Evolutionary conservation across 2,329 filamentous ascomycete species (phyloP), one percentile per base, ranked within the genome.

Genomic region (Fusarium sp.): DNA sequence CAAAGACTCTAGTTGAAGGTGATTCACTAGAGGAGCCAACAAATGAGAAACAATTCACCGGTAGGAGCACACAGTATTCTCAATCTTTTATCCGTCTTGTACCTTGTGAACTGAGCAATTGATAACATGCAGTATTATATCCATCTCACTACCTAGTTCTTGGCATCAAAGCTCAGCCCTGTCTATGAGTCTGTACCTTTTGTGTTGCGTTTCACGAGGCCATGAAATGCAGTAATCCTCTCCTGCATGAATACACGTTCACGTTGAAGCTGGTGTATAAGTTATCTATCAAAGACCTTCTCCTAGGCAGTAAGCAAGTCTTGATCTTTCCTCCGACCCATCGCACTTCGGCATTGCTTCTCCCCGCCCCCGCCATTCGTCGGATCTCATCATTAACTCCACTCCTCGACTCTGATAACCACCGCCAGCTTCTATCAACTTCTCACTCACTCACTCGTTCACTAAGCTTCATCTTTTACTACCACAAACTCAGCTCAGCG

Each of bases 341-440:
- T 72, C 53, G 56, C 70, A 58, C 61, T 55, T 66, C 56, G 70
- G 42, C 70, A 44, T 72, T 50, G 51, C 55, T 70, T 48, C 45
- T 57, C 70, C 61, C 70, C 70, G 65, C 58, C 50, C 54, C 70
- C 70, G 70, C 70, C 70, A 62, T 58, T 54, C 36, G 35, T 42
- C 36, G 36, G n/a, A 70, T 66, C 70, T 67, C 70, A 70, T 65
- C 45, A 65, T 67, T 44, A 55, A 58, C 67, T 67, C 67, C 56
- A 61, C 67, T 45, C 65, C 61, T 65, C 18, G 15, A 58, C 36
- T 28, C 26, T 53, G 56, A 66, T 70, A 70, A 51, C 69, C 38
- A 71, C 61, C 44, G 41, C 54, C 59, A 20, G 50, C 55, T 73
- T 72, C 69, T 55, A 68, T 45, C 51, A 41, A 58, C 39, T 63